Base-by-base conservation (phyloP, 345 rosid species). In the Rhizophora mangle region DNA sequence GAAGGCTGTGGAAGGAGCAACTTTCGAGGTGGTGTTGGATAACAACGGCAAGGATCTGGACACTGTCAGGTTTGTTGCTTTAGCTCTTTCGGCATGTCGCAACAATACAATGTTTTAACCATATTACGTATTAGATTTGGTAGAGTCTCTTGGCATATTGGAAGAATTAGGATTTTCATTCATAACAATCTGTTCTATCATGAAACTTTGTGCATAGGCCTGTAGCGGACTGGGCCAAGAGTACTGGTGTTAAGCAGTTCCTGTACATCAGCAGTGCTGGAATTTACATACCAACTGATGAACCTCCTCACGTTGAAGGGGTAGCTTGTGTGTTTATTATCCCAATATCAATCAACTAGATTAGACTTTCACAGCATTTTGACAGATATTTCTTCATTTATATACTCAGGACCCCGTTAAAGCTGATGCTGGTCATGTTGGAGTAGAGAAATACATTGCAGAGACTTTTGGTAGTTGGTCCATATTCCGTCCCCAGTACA, bases 231-330 rank as follows among this genome's bases (percentile, higher is more conserved):
- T 94, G 92, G 96, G 97, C 96, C 8, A 88, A 94, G 79, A 85
- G 87, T 78, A 67, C 82, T 3, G 96, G 93, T 18, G 96, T 79
- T 76, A 86, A 95, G 84, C 96, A 91, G 71, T 88, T 95, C 81
- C 60, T 89, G 77, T 95, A 76, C 81, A 89, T 91, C 69, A 91
- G 97, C 85, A 95, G 96, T 31, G 99, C 97, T 3, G 99, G 96
- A 55, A 94, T 94, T 79, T 91, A 95, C 80, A 83, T 86, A 75
- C 84, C 89, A 6, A 88, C 96, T 0, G 96, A 89, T 27, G 92
- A 91, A 79, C 99, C 88, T 68, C 99, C 99, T 78, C 97, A 91
- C 59, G 85, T 88, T 62, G 97, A 92, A 90, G 97, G 96, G 86
- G 97, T 88, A 82, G 68, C 13, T 34, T 46, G 10, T 68, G 5